Conservation (phyloP, 129 eudicot species). For the Lactuca sativa region DNA sequence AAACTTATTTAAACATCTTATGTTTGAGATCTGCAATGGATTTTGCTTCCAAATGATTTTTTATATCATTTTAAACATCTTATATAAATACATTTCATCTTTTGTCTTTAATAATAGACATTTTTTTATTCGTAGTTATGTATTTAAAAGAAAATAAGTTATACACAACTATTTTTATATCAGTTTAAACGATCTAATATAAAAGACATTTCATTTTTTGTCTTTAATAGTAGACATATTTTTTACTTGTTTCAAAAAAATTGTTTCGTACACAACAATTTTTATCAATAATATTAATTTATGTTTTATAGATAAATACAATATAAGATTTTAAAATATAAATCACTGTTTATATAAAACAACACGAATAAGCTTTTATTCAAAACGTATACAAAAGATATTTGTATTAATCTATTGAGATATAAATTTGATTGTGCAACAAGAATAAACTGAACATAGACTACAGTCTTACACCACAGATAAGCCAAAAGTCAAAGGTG, state of each 20-base stretch:
- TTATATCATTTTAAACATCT: background rate
- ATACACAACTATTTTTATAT: no score
- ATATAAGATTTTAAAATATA: no score
- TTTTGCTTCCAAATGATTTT: background rate
- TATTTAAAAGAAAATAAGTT: no score
- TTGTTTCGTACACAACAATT: no score
- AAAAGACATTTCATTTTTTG: background rate
- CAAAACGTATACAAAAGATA: no score
- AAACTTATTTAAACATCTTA: background rate
- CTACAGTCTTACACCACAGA: background rate
- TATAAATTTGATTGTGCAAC: background rate
- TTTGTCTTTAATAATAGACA: background rate
- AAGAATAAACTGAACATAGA: background rate
- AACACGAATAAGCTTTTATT: no score
- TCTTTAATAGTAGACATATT: background rate
- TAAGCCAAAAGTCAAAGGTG: slow-evolving; percentile 3
- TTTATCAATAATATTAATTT: no score
- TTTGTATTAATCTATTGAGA: no score
- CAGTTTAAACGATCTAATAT: no score
- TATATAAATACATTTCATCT: background rate
- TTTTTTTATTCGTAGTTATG: no score
- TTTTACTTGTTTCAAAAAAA: background rate
- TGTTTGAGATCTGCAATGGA: background rate
- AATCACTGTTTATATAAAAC: no score
- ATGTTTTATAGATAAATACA: no score